These are phyloP conservation scores for Penicillium pulvis DNA, from an alignment of 495 filamentous ascomycete genomes.

Conservation along the genomic window DNA sequence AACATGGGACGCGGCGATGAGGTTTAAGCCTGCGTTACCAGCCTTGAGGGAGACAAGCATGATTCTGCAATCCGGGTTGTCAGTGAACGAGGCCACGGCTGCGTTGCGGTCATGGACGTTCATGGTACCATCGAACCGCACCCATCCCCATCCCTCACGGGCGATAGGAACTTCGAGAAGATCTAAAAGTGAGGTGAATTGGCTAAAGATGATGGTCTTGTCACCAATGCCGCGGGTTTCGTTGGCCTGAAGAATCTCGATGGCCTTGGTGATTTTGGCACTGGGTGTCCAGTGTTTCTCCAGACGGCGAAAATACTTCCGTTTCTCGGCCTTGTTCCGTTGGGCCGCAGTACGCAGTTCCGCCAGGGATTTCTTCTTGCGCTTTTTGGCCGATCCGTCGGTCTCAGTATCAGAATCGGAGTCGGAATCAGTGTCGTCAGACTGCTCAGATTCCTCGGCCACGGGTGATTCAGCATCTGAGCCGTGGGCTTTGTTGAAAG, in stretches of 20 bases:
- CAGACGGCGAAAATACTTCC: constrained; percentile 64
- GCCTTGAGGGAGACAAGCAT: constrained; percentile 90
- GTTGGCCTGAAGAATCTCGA: constrained; percentile 65
- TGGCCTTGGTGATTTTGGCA: constrained; percentile 75
- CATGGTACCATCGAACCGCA: constrained; percentile 91
- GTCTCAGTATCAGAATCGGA: constrained; percentile 40
- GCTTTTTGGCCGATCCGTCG: constrained; percentile 32
- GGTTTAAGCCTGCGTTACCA: constrained; percentile 88
- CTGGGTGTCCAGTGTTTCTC: constrained; percentile 70
- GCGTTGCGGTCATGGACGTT: constrained; percentile 64
- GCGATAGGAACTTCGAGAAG: constrained; percentile 86
- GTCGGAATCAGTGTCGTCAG: constrained; percentile 30
- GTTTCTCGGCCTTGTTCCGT: constrained; percentile 55
- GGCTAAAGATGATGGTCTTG: constrained; percentile 92
- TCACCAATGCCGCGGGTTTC: constrained; percentile 49
- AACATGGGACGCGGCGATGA: constrained; percentile 82
- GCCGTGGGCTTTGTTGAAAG: constrained; percentile 77
- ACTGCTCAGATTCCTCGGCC: constrained; percentile 41
- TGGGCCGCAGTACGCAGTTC: constrained; percentile 28
- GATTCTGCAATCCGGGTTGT: constrained; percentile 64
- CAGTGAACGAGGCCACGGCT: constrained; percentile 72
- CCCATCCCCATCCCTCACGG: constrained; percentile 62
- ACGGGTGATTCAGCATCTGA: constrained; percentile 36
- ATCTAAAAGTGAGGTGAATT: constrained; percentile 90
- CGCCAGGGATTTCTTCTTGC: constrained; percentile 58